phyloP scores from a whole-genome alignment of 768 basidiomycete genomes.

The Auricularia heimuer region DNA sequence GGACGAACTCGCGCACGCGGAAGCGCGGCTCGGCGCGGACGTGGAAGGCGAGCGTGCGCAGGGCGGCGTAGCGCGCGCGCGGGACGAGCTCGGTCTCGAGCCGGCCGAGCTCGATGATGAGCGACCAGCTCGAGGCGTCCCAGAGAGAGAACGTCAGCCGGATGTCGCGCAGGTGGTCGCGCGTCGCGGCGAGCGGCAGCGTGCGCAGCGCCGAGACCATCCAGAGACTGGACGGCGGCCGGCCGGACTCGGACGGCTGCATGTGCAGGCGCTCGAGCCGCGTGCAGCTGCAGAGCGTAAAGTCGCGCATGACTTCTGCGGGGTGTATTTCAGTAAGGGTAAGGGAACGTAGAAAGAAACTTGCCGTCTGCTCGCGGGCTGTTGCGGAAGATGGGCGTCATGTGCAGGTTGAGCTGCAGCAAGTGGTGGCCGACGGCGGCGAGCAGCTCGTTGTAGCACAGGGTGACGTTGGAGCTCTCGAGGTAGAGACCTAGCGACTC shows the following conservation, averaged over 20 bases:
- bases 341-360: background rate
- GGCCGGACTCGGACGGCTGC: background rate
- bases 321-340: background rate
- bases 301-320: background rate
- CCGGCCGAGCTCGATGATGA: background rate
- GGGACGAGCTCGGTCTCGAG: background rate
- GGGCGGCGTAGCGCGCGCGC: background rate
- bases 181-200: background rate
- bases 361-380: background rate
- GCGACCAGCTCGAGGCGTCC: background rate
- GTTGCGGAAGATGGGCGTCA: background rate
- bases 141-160: background rate
- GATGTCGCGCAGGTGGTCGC: background rate
- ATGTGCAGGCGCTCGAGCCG: background rate
- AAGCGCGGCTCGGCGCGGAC: conserved; percentile 1
- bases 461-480: background rate
- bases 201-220: background rate
- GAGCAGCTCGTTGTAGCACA: background rate
- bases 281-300: background rate
- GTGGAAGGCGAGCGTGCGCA: background rate
- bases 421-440: background rate
- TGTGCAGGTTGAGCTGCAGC: background rate
- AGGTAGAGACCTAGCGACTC: background rate
- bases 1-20: background rate
- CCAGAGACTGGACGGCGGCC: background rate